Evolutionary conservation across 2,329 filamentous ascomycete genomes (phyloP).

Genomic region (Scedosporium apiospermum): DNA sequence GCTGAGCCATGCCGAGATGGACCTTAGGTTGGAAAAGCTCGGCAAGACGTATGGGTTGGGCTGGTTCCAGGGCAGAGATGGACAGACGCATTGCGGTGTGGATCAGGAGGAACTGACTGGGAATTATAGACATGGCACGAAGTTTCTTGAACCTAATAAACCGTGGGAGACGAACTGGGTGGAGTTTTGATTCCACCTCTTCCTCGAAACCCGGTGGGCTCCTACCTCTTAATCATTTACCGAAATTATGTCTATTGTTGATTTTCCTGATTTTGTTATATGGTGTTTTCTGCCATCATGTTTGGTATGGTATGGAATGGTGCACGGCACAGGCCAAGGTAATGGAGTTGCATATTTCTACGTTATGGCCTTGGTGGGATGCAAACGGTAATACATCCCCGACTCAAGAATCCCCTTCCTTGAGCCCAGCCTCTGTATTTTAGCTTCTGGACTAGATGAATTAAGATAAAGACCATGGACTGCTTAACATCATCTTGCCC

Average conservation of each 20-base stretch:
- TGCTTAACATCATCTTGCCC: too few species aligned
- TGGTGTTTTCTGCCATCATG: neutral
- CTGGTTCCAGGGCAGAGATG: constrained; percentile 67
- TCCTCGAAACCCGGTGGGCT: neutral
- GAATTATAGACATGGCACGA: constrained; percentile 54
- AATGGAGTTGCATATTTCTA: neutral
- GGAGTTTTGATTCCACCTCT: constrained; percentile 14
- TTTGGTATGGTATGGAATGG: neutral
- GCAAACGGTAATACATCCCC: neutral
- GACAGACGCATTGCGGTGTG: constrained; percentile 64
- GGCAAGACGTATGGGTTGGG: constrained; percentile 65
- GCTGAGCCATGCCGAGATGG: constrained; percentile 52
- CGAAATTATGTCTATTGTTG: neutral
- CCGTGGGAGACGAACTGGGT: constrained; percentile 40
- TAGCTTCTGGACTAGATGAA: too few species aligned
- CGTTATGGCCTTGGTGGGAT: neutral
- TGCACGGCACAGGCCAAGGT: neutral
- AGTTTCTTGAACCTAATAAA: constrained; percentile 36
- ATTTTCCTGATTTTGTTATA: neutral
- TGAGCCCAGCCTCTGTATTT: too few species aligned
- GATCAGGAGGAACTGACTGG: constrained; percentile 65
- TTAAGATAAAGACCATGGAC: too few species aligned
- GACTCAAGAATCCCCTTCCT: too few species aligned
- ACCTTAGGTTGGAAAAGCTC: constrained; percentile 44
- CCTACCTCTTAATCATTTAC: neutral